A percentile compares a stretch with the other conserved stretches of the same genome.
Conservation (phyloP, 2,329 filamentous ascomycete species). For the Calonectria pteridis region DNA sequence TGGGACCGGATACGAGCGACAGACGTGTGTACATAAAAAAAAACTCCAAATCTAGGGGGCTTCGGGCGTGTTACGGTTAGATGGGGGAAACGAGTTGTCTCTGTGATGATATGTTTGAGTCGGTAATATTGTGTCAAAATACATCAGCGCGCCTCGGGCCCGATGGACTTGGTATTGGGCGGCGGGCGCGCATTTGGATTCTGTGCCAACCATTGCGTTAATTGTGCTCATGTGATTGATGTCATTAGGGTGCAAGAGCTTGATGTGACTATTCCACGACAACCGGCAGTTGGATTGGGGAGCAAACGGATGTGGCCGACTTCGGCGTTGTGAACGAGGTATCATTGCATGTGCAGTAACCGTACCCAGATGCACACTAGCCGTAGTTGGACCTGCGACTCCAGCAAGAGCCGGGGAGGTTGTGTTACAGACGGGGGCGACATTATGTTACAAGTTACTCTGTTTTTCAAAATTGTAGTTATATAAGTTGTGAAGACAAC, state of each 20-base stretch:
- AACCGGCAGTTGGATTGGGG: neutral
- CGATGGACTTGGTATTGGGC: constrained; percentile 5
- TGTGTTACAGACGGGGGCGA: neutral
- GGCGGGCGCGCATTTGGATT: constrained; percentile 19
- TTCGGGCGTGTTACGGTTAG: constrained; percentile 29
- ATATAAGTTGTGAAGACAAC: neutral
- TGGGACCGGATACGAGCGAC: constrained; percentile 24
- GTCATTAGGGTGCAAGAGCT: neutral
- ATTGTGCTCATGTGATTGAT: neutral
- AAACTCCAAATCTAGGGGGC: constrained; percentile 38
- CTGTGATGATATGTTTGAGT: constrained; percentile 41
- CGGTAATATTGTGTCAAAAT: constrained; percentile 39
- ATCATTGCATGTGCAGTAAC: neutral
- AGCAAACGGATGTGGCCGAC: neutral
- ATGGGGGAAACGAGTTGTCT: constrained; percentile 26
- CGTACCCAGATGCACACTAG: neutral
- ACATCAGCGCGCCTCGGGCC: constrained; percentile 26
- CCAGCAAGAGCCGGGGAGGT: neutral
- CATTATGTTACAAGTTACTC: neutral
- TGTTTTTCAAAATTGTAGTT: neutral
- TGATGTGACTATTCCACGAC: neutral
- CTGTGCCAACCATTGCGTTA: neutral
- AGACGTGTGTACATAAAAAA: constrained; percentile 39
- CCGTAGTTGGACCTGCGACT: neutral
- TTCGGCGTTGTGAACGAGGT: neutral